Evolutionary conservation across 2,329 filamentous ascomycete genomes (phyloP), one percentile per base, ranked within the genome.

Genomic region (Epichloe sibirici): DNA sequence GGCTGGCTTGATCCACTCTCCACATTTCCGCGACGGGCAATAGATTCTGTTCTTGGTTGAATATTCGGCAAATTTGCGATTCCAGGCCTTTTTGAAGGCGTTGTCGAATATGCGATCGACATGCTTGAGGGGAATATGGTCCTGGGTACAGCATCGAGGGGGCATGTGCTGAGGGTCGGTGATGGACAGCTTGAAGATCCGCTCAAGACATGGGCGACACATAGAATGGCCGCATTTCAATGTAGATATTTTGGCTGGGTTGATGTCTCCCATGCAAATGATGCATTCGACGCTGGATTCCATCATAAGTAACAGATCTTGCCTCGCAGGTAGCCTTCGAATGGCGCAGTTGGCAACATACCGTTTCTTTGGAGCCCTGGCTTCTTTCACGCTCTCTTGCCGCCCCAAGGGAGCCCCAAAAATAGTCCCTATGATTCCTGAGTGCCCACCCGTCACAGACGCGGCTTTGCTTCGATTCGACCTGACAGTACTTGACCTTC

Each of bases 151-250:
- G 68, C 89, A 95, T 63, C 76, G 79, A 0, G 90, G 90, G 17
- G 90, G 88, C 88, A 95, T 94, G 58, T 88, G 83, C 55, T 82
- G 78, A 1, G 86, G 82, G 63, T 94, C 87, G 43, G 76, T 83
- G 56, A 90, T 74, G 11, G 88, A 93, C 55, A 88, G 75, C 51
- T 76, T 81, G 68, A 94, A 95, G 53, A 81, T 77, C 48, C 82
- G 79, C 65, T 82, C 85, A 42, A 95, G 72, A 65, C 90, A 95
- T 7, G 75, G 66, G 57, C 86, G 76, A 67, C 90, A 95, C 85
- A 91, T 90, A 56, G 82, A 79, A 66, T 95, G 89, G 3, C 82
- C 82, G 64, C 90, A 95, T 58, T 80, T 78, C 38, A 95, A 77
- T 65, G 83, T 86, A 39, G 82, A 82, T 37, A 84, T 78, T 65